These are phyloP conservation scores for Trifolium fragiferum DNA, from an alignment of 306 rosid genomes.

Conservation along the genomic window DNA sequence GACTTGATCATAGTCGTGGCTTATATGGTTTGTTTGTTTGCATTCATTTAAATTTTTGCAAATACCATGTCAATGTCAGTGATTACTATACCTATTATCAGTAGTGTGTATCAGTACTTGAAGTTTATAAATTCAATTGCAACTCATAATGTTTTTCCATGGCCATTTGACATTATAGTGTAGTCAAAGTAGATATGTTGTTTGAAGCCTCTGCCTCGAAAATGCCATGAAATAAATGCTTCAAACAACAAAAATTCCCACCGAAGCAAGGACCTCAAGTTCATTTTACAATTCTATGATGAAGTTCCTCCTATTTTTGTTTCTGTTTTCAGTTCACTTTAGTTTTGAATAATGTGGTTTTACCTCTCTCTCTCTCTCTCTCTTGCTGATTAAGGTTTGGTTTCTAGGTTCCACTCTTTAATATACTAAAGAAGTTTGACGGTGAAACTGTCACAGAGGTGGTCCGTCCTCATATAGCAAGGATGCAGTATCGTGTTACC, in stretches of 20 bases:
- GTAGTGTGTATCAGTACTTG: background rate
- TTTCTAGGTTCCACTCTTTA: constrained; percentile 89
- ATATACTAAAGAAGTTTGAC: constrained; percentile 93
- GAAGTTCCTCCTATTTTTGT: constrained; percentile 5
- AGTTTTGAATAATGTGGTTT: background rate
- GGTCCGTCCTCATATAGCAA: constrained; percentile 88
- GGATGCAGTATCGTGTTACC: constrained; percentile 90
- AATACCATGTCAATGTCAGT: background rate
- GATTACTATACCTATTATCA: background rate
- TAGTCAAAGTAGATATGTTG: background rate
- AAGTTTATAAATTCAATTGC: background rate
- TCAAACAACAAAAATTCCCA: background rate
- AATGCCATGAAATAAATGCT: background rate
- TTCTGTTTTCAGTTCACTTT: constrained; percentile 18
- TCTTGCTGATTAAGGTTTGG: constrained; percentile 38
- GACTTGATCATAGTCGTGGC: background rate
- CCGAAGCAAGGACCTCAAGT: constrained; percentile 6
- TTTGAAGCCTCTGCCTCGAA: background rate
- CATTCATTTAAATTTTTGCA: background rate
- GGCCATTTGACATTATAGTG: background rate
- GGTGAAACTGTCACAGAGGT: constrained; percentile 94
- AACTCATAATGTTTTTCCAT: background rate
- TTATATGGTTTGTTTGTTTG: constrained; percentile 2
- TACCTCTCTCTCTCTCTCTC: constrained; percentile 3
- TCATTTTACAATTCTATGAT: constrained; percentile 17